Evolutionary conservation across 371 early-diverging fungal species (phyloP), one percentile per base, ranked within the genome.

Genomic region (Rhizopus microsporus): DNA sequence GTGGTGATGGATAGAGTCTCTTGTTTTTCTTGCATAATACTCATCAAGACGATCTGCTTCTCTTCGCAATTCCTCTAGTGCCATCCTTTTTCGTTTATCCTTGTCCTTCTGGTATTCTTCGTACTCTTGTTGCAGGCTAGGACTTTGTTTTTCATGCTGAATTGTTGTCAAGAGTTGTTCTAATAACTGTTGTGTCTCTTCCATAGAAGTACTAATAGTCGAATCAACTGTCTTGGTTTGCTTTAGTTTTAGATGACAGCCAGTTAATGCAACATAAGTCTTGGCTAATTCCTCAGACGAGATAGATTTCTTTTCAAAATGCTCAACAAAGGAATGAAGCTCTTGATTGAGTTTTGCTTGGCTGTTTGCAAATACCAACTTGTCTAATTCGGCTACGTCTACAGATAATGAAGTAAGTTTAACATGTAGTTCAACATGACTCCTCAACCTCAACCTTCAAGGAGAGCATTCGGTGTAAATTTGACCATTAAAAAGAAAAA

Each of bases 1-100:
- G 29, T 65, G 45, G 1, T 48, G 31, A 49, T 60, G 51, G 13
- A 65, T 65, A 1, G 60, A 65, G 0, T 65, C 65, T 32, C 65
- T n/a, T 9, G 65, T 65, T 46, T 56, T 56, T 53, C 60, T 65
- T 6, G 65, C 49, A 60, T 65, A 65, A 53, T 35, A 50, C 31
- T 60, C 60, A 35, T 65, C 65, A 8, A 65, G 13, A 33, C 45
- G 51, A 54, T 65, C 65, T 1, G 65, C 53, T 29, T 65, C 54
- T 30, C 49, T 51, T 39, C 40, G 15, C 1, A 65, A 3, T 3
- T 65, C 60, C 1, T 37, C 16, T 17, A 56, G 49, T 6, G 60
- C 10, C 10, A 31, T 12, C 13, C 49, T 56, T n/a, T 39, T 42
- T 32, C 60, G 43, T 13, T 57, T 40, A 7, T 48, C 32, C n/a